Conservation (phyloP, 371 early-diverging fungal genomes). For the Lichtheimia ornata region DNA sequence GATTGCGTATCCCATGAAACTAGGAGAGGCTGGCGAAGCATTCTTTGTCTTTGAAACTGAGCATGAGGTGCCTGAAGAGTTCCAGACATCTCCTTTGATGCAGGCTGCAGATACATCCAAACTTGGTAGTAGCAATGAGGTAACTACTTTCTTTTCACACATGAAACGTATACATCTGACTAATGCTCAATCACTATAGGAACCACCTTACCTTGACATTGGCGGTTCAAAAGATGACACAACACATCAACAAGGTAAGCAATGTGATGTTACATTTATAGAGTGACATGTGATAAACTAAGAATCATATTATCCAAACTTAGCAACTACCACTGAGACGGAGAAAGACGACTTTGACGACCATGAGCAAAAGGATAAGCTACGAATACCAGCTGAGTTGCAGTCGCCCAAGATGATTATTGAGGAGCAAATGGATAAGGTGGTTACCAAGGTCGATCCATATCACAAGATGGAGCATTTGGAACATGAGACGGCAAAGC, state of each 20-base stretch:
- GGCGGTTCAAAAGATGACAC: constrained; percentile 27
- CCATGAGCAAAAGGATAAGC: constrained; percentile 19
- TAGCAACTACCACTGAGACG: not conserved
- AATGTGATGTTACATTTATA: not conserved
- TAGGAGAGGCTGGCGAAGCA: constrained; percentile 98
- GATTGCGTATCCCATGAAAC: constrained; percentile 88
- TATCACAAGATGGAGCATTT: constrained; percentile 15
- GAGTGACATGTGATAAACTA: not conserved
- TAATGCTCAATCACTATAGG: constrained; percentile 20
- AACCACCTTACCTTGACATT: constrained; percentile 50
- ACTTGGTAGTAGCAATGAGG: constrained; percentile 24
- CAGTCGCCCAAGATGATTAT: constrained; percentile 56
- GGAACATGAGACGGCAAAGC: constrained; percentile 5
- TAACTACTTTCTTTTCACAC: constrained; percentile 14
- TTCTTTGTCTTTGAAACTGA: constrained; percentile 96
- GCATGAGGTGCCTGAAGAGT: constrained; percentile 84
- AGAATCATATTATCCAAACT: no score
- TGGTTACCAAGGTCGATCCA: constrained; percentile 40
- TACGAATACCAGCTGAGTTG: constrained; percentile 35
- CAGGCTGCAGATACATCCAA: constrained; percentile 51
- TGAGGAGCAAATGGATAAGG: constrained; percentile 52
- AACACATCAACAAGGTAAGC: not conserved
- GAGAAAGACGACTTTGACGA: constrained; percentile 42
- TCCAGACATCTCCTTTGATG: constrained; percentile 89
- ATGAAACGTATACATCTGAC: not conserved